Evolutionary conservation across 176 grass and related monocot species (phyloP).

Genomic region (Thinopyrum elongatum): DNA sequence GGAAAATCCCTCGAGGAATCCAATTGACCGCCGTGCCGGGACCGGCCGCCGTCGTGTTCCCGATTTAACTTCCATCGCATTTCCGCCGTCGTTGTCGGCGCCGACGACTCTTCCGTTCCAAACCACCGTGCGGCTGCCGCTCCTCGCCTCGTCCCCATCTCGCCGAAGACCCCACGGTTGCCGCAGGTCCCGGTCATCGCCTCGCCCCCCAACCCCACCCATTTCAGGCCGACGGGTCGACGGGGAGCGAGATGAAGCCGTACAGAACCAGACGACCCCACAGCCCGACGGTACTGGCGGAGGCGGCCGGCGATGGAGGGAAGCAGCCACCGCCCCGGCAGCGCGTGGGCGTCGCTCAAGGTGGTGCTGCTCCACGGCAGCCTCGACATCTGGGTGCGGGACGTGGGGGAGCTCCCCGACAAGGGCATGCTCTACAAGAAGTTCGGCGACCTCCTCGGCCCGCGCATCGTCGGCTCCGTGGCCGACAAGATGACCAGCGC

Average conservation of each 20-base stretch:
- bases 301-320: slow-evolving; percentile 35
- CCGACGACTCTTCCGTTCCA: slow-evolving; percentile 16
- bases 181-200: neutral
- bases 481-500: slow-evolving; percentile 30
- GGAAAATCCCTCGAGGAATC: neutral
- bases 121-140: neutral
- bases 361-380: slow-evolving; percentile 82
- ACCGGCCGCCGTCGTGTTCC: neutral
- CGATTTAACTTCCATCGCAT: neutral
- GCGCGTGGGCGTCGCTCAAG: slow-evolving; percentile 56
- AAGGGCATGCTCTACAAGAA: slow-evolving; percentile 79
- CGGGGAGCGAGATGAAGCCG: neutral
- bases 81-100: slow-evolving; percentile 13
- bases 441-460: slow-evolving; percentile 39
- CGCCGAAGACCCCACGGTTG: neutral
- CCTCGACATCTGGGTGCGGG: slow-evolving; percentile 69
- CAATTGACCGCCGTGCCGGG: neutral
- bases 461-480: neutral
- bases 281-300: too few species aligned
- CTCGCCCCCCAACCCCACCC: neutral
- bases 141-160: neutral
- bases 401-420: slow-evolving; percentile 68
- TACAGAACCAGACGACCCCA: neutral
- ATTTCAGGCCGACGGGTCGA: neutral
- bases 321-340: slow-evolving; percentile 38